Percentiles rank a stretch among this genome's conserved stretches.
Evolutionary conservation across 2,329 filamentous ascomycete genomes (phyloP).

Genomic region (Monilinia fructicola): DNA sequence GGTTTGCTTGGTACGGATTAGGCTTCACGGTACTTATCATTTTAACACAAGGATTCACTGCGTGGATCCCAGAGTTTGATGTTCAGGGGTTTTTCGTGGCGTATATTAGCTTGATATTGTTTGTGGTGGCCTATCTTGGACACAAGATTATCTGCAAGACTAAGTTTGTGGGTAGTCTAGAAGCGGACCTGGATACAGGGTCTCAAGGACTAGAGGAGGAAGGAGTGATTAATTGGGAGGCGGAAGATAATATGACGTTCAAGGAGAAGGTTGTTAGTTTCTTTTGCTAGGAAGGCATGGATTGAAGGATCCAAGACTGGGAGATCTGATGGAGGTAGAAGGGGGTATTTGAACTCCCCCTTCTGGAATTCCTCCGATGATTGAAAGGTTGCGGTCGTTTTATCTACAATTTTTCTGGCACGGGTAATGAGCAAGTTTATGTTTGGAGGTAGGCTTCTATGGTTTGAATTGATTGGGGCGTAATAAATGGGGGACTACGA

Average conservation of each 20-base stretch:
- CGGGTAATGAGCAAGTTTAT: not conserved
- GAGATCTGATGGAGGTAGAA: constrained; percentile 12
- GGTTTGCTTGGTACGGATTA: constrained; percentile 63
- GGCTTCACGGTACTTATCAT: constrained; percentile 65
- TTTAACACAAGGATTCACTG: constrained; percentile 67
- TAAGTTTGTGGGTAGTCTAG: constrained; percentile 42
- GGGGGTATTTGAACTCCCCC: constrained; percentile 20
- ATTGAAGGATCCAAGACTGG: not conserved
- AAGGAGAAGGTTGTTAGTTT: constrained; percentile 1
- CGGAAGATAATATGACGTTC: not conserved
- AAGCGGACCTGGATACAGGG: constrained; percentile 48
- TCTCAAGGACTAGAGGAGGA: constrained; percentile 31
- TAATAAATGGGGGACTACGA: not conserved
- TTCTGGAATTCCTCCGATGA: constrained; percentile 19
- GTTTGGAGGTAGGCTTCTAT: not conserved
- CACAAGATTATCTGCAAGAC: constrained; percentile 53
- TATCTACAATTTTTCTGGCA: not conserved
- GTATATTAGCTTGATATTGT: constrained; percentile 65
- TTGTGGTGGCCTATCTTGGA: constrained; percentile 57
- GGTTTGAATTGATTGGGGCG: not conserved
- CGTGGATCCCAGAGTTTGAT: constrained; percentile 61
- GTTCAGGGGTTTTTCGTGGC: constrained; percentile 61
- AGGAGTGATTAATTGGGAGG: not conserved
- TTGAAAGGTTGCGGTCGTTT: not conserved
- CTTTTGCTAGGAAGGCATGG: constrained; percentile 10